Percentiles rank a stretch among this genome's conserved stretches.
Evolutionary conservation across 2,329 filamentous ascomycete genomes (phyloP).

Genomic region (Erysiphe pulchra): DNA sequence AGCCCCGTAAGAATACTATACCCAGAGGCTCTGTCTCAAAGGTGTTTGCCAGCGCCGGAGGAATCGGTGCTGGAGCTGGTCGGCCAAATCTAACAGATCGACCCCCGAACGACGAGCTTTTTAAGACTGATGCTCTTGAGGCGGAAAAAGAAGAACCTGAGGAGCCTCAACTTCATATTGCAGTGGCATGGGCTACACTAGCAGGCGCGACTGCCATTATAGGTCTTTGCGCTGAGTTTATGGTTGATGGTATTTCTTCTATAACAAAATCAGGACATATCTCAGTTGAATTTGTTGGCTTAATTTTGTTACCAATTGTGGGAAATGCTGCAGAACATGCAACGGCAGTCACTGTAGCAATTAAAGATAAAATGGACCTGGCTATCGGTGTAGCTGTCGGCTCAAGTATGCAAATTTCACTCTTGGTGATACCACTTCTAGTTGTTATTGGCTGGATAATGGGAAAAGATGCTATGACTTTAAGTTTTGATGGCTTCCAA

Average conservation of each 20-base stretch:
- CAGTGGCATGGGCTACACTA: constrained; percentile 48
- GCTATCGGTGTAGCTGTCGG: constrained; percentile 65
- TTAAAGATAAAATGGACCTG: constrained; percentile 50
- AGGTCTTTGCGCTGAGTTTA: constrained; percentile 49
- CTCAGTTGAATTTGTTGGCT: constrained; percentile 56
- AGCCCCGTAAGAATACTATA: constrained; percentile 18
- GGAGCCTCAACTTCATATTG: constrained; percentile 45
- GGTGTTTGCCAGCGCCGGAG: constrained; percentile 11
- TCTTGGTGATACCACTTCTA: constrained; percentile 57
- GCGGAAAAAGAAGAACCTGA: constrained; percentile 48
- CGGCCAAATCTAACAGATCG: constrained; percentile 6
- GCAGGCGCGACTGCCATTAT: constrained; percentile 45
- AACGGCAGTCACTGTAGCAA: constrained; percentile 54
- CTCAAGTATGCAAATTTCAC: constrained; percentile 59
- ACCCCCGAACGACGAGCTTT: constrained; percentile 13
- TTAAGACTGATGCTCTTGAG: constrained; percentile 17
- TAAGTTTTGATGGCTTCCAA: constrained; percentile 59
- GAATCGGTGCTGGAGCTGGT: constrained; percentile 11
- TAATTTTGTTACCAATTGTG: constrained; percentile 59
- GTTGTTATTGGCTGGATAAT: constrained; percentile 62
- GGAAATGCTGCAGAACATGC: constrained; percentile 65
- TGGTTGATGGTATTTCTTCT: constrained; percentile 49
- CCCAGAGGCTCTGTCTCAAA: constrained; percentile 11
- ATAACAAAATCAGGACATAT: constrained; percentile 45
- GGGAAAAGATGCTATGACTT: constrained; percentile 35